Evolutionary conservation across 345 rosid species (phyloP).

Genomic region (Microcos paniculata): DNA sequence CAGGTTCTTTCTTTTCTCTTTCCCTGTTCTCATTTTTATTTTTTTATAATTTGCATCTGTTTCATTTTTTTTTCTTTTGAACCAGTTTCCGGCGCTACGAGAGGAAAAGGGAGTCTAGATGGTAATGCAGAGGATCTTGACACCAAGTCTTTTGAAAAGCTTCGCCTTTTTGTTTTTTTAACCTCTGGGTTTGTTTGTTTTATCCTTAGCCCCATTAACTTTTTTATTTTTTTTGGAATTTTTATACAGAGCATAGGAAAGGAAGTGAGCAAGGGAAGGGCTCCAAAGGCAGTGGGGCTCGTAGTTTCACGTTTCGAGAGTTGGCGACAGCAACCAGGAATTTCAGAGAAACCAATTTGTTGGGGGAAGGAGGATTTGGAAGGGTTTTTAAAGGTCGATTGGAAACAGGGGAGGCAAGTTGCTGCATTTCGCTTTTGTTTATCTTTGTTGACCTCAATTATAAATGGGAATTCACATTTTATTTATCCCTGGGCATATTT

Average conservation of each 20-base stretch:
- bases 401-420: constrained; percentile 71
- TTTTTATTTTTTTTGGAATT: background rate
- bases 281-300: constrained; percentile 45
- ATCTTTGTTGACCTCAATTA: background rate
- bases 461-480: background rate
- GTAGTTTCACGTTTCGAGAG: constrained; percentile 82
- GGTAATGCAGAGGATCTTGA: constrained; percentile 23
- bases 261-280: constrained; percentile 14
- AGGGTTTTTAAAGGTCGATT: constrained; percentile 86
- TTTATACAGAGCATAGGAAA: constrained; percentile 37
- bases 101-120: constrained; percentile 25
- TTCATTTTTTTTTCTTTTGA: background rate
- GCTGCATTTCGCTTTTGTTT: background rate
- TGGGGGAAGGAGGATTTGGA: constrained; percentile 98
- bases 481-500: background rate
- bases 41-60: background rate
- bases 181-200: background rate
- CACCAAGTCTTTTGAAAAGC: background rate
- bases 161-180: background rate
- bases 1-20: constrained; percentile 39
- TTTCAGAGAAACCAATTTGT: constrained; percentile 70
- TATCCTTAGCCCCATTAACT: background rate
- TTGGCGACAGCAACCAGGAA: constrained; percentile 73
- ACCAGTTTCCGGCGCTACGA: constrained; percentile 33
- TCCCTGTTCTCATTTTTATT: background rate